phyloP scores from a whole-genome alignment of 2,329 filamentous ascomycete species.

The Colletotrichum tanaceti region DNA sequence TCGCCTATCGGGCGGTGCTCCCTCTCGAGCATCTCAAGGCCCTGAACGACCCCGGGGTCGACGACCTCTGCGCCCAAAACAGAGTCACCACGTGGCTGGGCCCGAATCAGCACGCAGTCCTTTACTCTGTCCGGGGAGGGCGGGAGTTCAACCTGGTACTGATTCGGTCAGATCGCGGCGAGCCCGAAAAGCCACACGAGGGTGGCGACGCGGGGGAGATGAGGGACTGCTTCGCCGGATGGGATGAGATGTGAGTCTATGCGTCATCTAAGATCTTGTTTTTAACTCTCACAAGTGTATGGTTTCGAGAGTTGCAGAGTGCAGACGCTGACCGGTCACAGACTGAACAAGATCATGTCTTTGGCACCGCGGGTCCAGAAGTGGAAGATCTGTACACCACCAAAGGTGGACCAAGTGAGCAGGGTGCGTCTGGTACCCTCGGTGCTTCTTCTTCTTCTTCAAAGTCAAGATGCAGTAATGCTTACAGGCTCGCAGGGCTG shows the following conservation, averaged over 20 bases:
- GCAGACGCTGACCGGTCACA: background rate
- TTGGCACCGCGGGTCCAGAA: slow-evolving; percentile 27
- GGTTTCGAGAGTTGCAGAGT: no score
- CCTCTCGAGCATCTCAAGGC: slow-evolving; percentile 9
- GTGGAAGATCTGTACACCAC: slow-evolving; percentile 30
- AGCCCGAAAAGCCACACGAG: background rate
- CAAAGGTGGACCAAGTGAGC: slow-evolving; percentile 9
- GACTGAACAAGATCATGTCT: slow-evolving; percentile 29
- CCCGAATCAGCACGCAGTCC: slow-evolving; percentile 1
- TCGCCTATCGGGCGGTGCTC: slow-evolving; percentile 20
- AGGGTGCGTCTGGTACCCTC: slow-evolving; percentile 1
- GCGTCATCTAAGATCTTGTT: no score
- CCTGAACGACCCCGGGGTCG: slow-evolving; percentile 8
- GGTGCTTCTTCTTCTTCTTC: background rate
- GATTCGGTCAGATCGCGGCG: slow-evolving; percentile 2
- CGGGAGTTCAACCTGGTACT: slow-evolving; percentile 30
- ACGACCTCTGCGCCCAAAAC: slow-evolving; percentile 23
- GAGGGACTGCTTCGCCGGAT: slow-evolving; percentile 23
- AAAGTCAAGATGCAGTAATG: no score
- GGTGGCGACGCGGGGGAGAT: slow-evolving; percentile 27
- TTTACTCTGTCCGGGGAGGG: slow-evolving; percentile 28
- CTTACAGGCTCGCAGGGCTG: slow-evolving; percentile 16
- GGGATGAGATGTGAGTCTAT: slow-evolving; percentile 30
- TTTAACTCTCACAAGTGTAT: no score
- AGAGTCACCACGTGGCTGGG: slow-evolving; percentile 22